Evolutionary conservation across 2,329 filamentous ascomycete species (phyloP).

Genomic region (Thelonectria discophora): DNA sequence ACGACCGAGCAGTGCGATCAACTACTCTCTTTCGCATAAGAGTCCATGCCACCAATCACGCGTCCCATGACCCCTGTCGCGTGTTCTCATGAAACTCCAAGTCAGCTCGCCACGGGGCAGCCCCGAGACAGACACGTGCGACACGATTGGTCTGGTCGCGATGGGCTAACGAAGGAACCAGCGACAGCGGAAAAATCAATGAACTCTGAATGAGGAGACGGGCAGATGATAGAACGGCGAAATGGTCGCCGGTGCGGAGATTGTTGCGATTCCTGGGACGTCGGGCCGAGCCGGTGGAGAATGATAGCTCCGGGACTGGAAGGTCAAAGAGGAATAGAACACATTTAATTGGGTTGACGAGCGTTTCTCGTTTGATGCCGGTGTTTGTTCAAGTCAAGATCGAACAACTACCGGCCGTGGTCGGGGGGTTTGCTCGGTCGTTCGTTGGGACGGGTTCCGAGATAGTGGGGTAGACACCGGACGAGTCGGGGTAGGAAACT

Average conservation of each 20-base stretch:
- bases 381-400: slow-evolving; percentile 1
- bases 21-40: slow-evolving; percentile 15
- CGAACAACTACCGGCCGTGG: slow-evolving; percentile 2
- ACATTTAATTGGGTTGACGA: not conserved
- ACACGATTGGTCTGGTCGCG: slow-evolving; percentile 24
- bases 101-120: slow-evolving; percentile 26
- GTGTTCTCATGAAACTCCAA: slow-evolving; percentile 29
- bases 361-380: not conserved
- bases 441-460: not conserved
- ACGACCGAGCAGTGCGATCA: slow-evolving; percentile 31
- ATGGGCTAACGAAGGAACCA: slow-evolving; percentile 9
- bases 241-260: slow-evolving; percentile 6
- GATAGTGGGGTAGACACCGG: not conserved
- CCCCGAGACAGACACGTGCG: slow-evolving; percentile 31
- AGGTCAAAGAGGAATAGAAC: not conserved
- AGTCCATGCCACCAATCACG: slow-evolving; percentile 33
- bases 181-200: not conserved
- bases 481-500: not conserved
- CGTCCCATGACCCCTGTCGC: slow-evolving; percentile 10
- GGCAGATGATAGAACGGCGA: not conserved
- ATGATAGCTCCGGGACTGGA: slow-evolving; percentile 4
- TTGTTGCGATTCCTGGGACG: slow-evolving; percentile 15
- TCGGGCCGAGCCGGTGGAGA: slow-evolving; percentile 17
- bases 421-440: not conserved
- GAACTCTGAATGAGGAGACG: slow-evolving; percentile 13